Evolutionary conservation across 2,329 filamentous ascomycete genomes (phyloP), one percentile per base, ranked within the genome.

Genomic region (Neocatenulostroma microsporum): DNA sequence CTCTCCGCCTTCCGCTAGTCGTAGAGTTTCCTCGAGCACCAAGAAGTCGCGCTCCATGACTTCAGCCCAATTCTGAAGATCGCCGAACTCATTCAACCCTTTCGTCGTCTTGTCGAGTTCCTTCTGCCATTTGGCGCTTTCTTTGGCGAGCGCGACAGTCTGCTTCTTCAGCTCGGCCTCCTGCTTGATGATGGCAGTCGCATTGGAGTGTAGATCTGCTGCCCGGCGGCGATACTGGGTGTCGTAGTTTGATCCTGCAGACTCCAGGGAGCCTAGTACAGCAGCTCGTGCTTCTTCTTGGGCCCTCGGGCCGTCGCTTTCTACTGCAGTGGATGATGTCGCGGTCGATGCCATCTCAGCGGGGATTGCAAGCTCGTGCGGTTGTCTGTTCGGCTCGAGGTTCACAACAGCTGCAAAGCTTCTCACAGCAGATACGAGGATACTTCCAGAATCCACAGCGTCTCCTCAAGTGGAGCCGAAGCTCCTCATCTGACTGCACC

Each of bases 31-130:
- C 38, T 62, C 60, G 34, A 61, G 34, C 17, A 62, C 56, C 28
- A 54, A 39, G 20, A 62, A 49, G 23, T 61, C 60, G 10, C 58
- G 48, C 43, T 62, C 84, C 53, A 89, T 68, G 62, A 87, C 76
- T 70, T 91, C 84, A 15, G 84, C 82, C 84, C 84, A 91, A 59
- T 88, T 88, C 68, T 89, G 83, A 55, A 89, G 74, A 56, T 87
- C 80, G 17, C 84, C 83, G 43, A 87, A 67, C 68, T 87, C 83
- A 64, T 87, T 88, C 41, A 89, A 65, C 53, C 71, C 72, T 46
- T 72, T 70, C 30, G 74, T 73, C 23, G 79, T 78, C 40, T 70
- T 71, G 47, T 74, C 73, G 4, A 78, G 77, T 49, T 84, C 67
- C 47, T 72, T 72, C 47, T 70, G 72, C 54, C 84, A 71, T 59